Evolutionary conservation across 2,329 filamentous ascomycete genomes (phyloP).

Genomic region (Sarocladium kiliense): DNA sequence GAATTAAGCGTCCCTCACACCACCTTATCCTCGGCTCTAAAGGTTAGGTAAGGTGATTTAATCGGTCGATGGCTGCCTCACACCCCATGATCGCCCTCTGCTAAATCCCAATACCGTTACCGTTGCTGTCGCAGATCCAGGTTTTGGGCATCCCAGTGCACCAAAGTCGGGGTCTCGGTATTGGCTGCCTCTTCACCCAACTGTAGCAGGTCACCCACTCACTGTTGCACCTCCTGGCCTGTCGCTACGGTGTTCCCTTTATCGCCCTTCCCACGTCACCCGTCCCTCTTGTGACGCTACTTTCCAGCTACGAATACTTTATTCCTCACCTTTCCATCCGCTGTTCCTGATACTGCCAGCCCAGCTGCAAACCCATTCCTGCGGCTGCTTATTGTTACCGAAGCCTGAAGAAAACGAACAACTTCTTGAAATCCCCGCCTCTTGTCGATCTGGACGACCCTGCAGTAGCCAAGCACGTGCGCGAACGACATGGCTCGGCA

Average conservation of each 20-base stretch:
- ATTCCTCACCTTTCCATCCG: not conserved
- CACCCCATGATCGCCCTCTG: not conserved
- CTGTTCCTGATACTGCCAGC: not conserved
- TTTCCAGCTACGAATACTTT: not conserved
- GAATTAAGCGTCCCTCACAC: not conserved
- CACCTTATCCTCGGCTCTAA: not conserved
- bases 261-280: not conserved
- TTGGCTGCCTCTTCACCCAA: slow-evolving; percentile 3
- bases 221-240: not conserved
- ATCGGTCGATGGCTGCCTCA: slow-evolving; percentile 6
- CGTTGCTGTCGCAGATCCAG: slow-evolving; percentile 1
- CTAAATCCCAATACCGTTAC: slow-evolving; percentile 1
- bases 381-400: no score
- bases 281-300: not conserved
- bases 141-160: not conserved
- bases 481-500: slow-evolving; percentile 10
- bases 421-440: not conserved
- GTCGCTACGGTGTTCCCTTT: not conserved
- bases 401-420: no score
- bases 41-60: not conserved
- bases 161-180: not conserved
- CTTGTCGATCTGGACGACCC: slow-evolving; percentile 2
- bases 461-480: slow-evolving; percentile 3
- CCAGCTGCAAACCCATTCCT: not conserved
- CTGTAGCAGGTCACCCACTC: no score